phyloP scores from a whole-genome alignment of 2,329 filamentous ascomycete species.

The Cytospora schulzeri region DNA sequence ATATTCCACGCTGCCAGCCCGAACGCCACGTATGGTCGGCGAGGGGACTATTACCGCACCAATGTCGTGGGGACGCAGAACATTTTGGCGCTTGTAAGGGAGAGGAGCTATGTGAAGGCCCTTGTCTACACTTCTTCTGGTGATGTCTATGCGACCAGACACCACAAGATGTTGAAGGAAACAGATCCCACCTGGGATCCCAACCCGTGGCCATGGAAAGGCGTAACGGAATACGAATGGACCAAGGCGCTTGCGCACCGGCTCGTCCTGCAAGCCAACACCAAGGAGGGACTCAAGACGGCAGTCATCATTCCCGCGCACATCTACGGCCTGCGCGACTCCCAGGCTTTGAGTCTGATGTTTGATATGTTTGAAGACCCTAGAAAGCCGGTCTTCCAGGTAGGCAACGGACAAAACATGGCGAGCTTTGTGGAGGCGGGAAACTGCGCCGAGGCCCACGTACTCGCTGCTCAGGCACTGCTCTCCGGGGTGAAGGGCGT shows the following conservation, averaged over 20 bases:
- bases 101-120: slow-evolving; percentile 30
- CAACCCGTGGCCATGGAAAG: slow-evolving; percentile 10
- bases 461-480: slow-evolving; percentile 36
- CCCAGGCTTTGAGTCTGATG: slow-evolving; percentile 34
- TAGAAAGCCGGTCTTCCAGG: slow-evolving; percentile 22
- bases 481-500: slow-evolving; percentile 31
- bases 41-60: slow-evolving; percentile 31
- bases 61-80: slow-evolving; percentile 39
- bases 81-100: slow-evolving; percentile 33
- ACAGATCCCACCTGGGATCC: slow-evolving; percentile 31
- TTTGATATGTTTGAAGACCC: slow-evolving; percentile 28
- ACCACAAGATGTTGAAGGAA: slow-evolving; percentile 33
- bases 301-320: slow-evolving; percentile 34
- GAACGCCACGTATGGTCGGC: slow-evolving; percentile 30
- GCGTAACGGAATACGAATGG: slow-evolving; percentile 32
- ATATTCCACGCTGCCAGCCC: slow-evolving; percentile 40
- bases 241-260: slow-evolving; percentile 40
- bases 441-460: slow-evolving; percentile 34
- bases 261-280: slow-evolving; percentile 37
- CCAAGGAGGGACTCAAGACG: slow-evolving; percentile 31
- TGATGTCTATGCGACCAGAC: slow-evolving; percentile 34
- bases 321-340: slow-evolving; percentile 39
- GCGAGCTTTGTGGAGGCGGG: slow-evolving; percentile 36
- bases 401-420: slow-evolving; percentile 33
- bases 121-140: slow-evolving; percentile 39